Percentiles rank a stretch among this genome's conserved stretches.
phyloP scores from a whole-genome alignment of 2,329 filamentous ascomycete genomes.

The Stemphylium lycopersici region DNA sequence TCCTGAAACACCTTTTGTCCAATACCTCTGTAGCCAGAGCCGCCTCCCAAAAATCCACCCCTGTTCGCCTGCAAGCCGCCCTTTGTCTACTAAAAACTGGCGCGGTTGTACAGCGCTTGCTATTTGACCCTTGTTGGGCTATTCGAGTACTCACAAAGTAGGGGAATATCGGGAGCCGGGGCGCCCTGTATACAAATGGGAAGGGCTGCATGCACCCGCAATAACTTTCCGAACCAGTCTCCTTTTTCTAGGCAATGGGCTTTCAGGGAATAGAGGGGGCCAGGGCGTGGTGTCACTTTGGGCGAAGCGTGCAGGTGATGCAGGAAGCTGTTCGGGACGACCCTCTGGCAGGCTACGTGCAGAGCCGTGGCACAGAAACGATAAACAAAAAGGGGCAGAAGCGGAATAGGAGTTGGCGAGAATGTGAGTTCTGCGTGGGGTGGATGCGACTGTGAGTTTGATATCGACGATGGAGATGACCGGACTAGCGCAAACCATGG shows the following conservation, averaged over 20 bases:
- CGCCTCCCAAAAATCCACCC: not conserved
- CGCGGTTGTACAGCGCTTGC: slow-evolving; percentile 9
- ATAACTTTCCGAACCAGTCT: not conserved
- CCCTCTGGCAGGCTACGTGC: not conserved
- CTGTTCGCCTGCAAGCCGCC: not conserved
- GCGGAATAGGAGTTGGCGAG: slow-evolving; percentile 10
- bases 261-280: slow-evolving; percentile 12
- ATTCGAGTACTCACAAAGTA: slow-evolving; percentile 2
- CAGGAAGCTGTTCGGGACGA: slow-evolving; percentile 2
- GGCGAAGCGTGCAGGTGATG: not conserved
- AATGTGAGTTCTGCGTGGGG: slow-evolving; percentile 4
- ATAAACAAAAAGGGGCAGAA: not conserved
- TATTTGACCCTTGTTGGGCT: not conserved
- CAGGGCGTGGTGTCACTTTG: slow-evolving; percentile 6
- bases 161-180: slow-evolving; percentile 11
- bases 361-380: not conserved
- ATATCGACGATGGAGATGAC: slow-evolving; percentile 1
- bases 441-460: not conserved
- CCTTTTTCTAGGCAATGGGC: not conserved
- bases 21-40: not conserved
- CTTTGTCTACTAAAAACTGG: not conserved
- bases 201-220: slow-evolving; percentile 4
- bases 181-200: slow-evolving; percentile 8
- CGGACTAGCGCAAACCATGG: not conserved
- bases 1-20: not conserved